Evolutionary conservation across 2,329 filamentous ascomycete genomes (phyloP).

Genomic region (Alternaria sp.): DNA sequence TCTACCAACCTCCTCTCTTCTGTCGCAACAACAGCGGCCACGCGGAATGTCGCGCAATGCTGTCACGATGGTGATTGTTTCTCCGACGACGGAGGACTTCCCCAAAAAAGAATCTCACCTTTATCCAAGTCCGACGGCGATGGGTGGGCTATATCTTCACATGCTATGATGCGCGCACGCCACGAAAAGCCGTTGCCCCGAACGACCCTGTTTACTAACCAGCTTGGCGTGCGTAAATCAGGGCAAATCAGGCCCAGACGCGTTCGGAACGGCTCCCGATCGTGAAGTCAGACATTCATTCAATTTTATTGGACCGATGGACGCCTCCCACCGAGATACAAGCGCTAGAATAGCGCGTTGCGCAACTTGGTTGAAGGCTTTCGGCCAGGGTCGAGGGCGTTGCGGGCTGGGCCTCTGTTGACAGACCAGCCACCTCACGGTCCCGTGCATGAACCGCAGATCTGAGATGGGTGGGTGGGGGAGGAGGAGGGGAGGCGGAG

Average conservation of each 20-base stretch:
- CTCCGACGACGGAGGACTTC: neutral
- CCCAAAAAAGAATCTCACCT: no score
- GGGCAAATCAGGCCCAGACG: neutral
- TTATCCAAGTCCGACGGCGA: no score
- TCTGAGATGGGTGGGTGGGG: no score
- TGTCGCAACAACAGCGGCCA: no score
- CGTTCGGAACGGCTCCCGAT: neutral
- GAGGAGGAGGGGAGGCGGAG: no score
- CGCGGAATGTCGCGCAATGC: neutral
- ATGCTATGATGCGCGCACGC: neutral
- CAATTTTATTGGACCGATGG: neutral
- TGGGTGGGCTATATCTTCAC: neutral
- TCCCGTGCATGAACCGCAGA: conserved; percentile 43
- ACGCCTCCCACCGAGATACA: conserved; percentile 16
- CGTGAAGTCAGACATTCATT: no score
- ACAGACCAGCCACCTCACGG: conserved; percentile 38
- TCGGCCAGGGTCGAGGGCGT: neutral
- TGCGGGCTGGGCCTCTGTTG: conserved; percentile 41
- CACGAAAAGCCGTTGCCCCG: conserved; percentile 7
- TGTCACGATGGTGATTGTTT: neutral
- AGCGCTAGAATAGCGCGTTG: conserved; percentile 20
- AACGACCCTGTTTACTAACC: conserved; percentile 12
- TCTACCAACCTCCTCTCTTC: conserved; percentile 1
- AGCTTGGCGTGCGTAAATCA: neutral
- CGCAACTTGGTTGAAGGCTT: conserved; percentile 25